A percentile compares a stretch with the other conserved stretches of the same genome.
Conservation (phyloP, 2,329 filamentous ascomycete species). For the Ceratocystis variospora region DNA sequence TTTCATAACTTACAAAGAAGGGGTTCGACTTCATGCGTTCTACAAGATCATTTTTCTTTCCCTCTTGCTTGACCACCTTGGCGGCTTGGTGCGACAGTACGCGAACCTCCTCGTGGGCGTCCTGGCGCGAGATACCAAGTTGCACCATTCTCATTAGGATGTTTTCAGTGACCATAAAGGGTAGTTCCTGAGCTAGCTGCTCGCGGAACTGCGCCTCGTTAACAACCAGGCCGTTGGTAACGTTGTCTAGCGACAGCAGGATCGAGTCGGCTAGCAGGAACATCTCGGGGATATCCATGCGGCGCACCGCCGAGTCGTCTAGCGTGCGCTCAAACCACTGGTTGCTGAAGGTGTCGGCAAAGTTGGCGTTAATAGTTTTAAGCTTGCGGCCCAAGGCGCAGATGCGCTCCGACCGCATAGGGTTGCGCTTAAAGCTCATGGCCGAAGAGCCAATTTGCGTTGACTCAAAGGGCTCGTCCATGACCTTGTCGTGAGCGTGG, state of each 20-base stretch:
- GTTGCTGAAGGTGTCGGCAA: slow-evolving; percentile 25
- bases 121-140: slow-evolving; percentile 58
- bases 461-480: slow-evolving; percentile 57
- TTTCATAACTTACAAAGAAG: slow-evolving; percentile 45
- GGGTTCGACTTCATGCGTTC: slow-evolving; percentile 56
- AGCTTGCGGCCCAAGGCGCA: slow-evolving; percentile 35
- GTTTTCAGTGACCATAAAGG: slow-evolving; percentile 60
- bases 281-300: slow-evolving; percentile 51
- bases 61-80: slow-evolving; percentile 40
- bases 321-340: slow-evolving; percentile 50
- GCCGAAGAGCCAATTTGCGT: slow-evolving; percentile 60
- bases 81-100: slow-evolving; percentile 67
- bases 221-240: slow-evolving; percentile 56
- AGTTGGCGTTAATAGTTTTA: slow-evolving; percentile 28
- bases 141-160: slow-evolving; percentile 68
- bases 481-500: slow-evolving; percentile 62
- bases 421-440: slow-evolving; percentile 37
- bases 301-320: slow-evolving; percentile 56
- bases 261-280: slow-evolving; percentile 58
- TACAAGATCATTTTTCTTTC: slow-evolving; percentile 58
- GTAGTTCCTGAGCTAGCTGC: slow-evolving; percentile 60
- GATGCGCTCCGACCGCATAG: slow-evolving; percentile 38
- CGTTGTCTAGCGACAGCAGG: slow-evolving; percentile 52
- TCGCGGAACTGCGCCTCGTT: slow-evolving; percentile 61
- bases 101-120: slow-evolving; percentile 75